These are phyloP conservation scores for Cladophialophora yegresii DNA, from an alignment of 2,329 filamentous ascomycete species.

Conservation along the genomic window DNA sequence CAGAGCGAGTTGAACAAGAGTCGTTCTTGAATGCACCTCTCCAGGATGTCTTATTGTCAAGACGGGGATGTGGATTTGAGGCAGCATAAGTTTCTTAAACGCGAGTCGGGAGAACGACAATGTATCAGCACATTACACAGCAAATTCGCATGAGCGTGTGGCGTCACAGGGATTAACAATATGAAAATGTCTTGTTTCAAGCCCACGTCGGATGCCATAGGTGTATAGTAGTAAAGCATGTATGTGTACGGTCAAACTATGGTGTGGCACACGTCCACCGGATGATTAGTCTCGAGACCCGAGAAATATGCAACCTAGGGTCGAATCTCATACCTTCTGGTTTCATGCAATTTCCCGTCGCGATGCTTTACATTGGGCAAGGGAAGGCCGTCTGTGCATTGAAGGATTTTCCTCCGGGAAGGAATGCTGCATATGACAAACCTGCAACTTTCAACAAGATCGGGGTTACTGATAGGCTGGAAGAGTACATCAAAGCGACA, in stretches of 20 bases:
- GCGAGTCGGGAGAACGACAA: not conserved
- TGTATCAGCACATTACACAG: not conserved
- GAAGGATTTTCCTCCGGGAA: not conserved
- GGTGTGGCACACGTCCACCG: not conserved
- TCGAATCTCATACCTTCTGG: not conserved
- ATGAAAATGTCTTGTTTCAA: not conserved
- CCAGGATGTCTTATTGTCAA: not conserved
- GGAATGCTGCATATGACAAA: not conserved
- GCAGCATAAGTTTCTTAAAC: not conserved
- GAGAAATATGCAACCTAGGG: not conserved
- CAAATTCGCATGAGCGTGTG: not conserved
- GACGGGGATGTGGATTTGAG: not conserved
- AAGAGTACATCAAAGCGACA: not conserved
- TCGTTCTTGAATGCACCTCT: slow-evolving; percentile 7
- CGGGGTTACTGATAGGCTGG: not conserved
- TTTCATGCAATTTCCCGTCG: not conserved
- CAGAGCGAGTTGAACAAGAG: slow-evolving; percentile 38
- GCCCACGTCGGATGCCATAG: not conserved
- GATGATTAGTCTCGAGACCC: not conserved
- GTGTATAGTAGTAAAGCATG: not conserved
- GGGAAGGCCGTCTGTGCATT: not conserved
- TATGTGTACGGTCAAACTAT: not conserved
- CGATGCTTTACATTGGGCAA: no score
- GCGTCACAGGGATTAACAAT: not conserved
- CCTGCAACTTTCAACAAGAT: not conserved